phyloP scores from a whole-genome alignment of 306 rosid genomes.

The Mimosa pudica region DNA sequence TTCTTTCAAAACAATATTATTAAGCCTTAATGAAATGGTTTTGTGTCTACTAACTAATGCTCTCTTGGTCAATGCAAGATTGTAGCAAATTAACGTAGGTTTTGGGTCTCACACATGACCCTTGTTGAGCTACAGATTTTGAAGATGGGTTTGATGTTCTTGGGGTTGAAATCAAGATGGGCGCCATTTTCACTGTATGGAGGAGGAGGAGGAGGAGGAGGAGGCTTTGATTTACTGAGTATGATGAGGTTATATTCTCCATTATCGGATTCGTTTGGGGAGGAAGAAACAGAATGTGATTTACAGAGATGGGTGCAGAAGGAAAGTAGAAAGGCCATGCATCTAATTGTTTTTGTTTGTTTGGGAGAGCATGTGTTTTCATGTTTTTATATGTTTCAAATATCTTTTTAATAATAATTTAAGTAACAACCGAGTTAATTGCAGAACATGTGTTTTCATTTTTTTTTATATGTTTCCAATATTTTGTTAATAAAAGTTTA shows the following conservation, averaged over 20 bases:
- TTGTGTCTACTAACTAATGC: slow-evolving; percentile 29
- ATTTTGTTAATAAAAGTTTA: no score
- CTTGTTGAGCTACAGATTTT: slow-evolving; percentile 54
- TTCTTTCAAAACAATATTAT: no score
- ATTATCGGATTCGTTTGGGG: slow-evolving; percentile 20
- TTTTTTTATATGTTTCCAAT: no score
- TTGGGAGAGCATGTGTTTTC: no score
- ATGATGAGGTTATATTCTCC: slow-evolving; percentile 53
- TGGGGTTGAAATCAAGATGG: slow-evolving; percentile 45
- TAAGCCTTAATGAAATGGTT: no score
- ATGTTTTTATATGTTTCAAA: no score
- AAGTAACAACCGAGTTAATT: no score
- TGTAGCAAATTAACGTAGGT: slow-evolving; percentile 71
- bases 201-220: slow-evolving; percentile 41
- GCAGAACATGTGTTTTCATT: no score
- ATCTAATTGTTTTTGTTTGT: no score
- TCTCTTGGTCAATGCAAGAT: slow-evolving; percentile 67
- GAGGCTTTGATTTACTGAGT: slow-evolving; percentile 51
- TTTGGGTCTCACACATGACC: slow-evolving; percentile 54
- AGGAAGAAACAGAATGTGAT: not conserved
- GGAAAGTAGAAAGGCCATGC: not conserved
- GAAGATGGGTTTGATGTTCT: slow-evolving; percentile 42
- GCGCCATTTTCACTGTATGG: slow-evolving; percentile 20
- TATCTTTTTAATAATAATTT: no score
- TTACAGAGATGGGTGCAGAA: slow-evolving; percentile 1